Conservation (phyloP, 1,284 basidiomycete genomes). For the Papiliotrema nemorosa region DNA sequence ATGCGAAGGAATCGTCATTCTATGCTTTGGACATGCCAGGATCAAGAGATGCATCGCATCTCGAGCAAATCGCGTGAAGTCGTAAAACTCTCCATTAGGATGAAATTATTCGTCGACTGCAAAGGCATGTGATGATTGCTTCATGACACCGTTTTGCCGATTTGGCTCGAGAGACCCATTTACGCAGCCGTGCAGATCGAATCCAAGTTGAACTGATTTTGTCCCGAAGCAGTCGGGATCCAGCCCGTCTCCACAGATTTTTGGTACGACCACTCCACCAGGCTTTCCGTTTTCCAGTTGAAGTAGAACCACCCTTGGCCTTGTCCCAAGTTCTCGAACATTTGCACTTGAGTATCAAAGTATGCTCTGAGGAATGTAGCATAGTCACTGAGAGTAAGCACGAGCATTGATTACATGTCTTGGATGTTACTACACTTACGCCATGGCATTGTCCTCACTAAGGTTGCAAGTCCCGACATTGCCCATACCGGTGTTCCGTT, state of each 20-base stretch:
- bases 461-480: conserved; percentile 2
- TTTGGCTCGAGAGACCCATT: too few species aligned
- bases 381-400: conserved; percentile 56
- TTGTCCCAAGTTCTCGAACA: conserved; percentile 36
- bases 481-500: neutral
- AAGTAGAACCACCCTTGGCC: conserved; percentile 49
- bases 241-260: conserved; percentile 71
- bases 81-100: too few species aligned
- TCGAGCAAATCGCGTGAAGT: too few species aligned
- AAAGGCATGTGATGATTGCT: too few species aligned
- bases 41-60: too few species aligned
- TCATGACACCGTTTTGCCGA: too few species aligned
- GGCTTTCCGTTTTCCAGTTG: conserved; percentile 58
- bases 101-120: too few species aligned
- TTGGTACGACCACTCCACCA: conserved; percentile 55
- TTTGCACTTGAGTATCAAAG: conserved; percentile 72
- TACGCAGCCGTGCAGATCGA: conserved; percentile 50
- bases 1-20: too few species aligned
- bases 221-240: conserved; percentile 66
- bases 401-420: neutral
- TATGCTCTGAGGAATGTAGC: conserved; percentile 75
- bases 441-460: neutral
- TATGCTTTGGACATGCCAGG: too few species aligned
- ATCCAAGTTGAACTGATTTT: conserved; percentile 51
- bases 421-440: neutral